Evolutionary conservation across 2,329 filamentous ascomycete species (phyloP).

Genomic region (Phaeosphaeriaceae sp.): DNA sequence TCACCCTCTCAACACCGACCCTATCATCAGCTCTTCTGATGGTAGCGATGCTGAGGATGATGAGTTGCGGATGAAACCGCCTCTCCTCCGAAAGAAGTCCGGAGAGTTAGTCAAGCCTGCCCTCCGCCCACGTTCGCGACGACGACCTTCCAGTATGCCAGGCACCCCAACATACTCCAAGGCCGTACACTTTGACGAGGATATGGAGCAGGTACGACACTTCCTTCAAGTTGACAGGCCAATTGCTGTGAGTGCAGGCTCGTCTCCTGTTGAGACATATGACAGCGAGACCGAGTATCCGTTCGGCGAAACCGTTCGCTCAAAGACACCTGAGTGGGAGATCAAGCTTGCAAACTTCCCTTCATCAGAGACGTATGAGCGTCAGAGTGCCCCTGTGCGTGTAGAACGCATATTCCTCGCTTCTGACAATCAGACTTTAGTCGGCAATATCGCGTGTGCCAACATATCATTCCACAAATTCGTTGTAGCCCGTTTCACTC

Average conservation of each 20-base stretch:
- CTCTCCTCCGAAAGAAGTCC: constrained; percentile 97
- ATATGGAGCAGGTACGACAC: constrained; percentile 93
- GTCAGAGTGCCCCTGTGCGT: constrained; percentile 72
- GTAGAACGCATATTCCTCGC: constrained; percentile 89
- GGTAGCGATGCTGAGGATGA: constrained; percentile 64
- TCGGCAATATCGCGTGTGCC: constrained; percentile 82
- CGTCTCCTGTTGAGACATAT: constrained; percentile 87
- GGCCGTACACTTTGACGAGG: constrained; percentile 97
- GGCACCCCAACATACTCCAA: constrained; percentile 96
- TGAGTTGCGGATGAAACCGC: constrained; percentile 72
- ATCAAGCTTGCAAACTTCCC: constrained; percentile 87
- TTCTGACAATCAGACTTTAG: constrained; percentile 80
- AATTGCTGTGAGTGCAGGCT: constrained; percentile 92
- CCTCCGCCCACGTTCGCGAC: constrained; percentile 76
- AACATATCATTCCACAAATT: constrained; percentile 90
- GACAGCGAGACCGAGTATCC: constrained; percentile 90
- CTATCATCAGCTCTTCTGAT: constrained; percentile 51
- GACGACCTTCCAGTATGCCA: constrained; percentile 93
- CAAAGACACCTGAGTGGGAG: constrained; percentile 76
- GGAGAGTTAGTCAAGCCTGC: constrained; percentile 95
- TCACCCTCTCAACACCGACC: constrained; percentile 53
- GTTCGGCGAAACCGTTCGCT: constrained; percentile 64
- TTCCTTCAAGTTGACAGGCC: constrained; percentile 94
- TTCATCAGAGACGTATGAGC: constrained; percentile 62
- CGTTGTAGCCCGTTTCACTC: constrained; percentile 90